Evolutionary conservation across 805 yeast species (phyloP), one percentile per base, ranked within the genome.

Genomic region (Candida silvicultrix): DNA sequence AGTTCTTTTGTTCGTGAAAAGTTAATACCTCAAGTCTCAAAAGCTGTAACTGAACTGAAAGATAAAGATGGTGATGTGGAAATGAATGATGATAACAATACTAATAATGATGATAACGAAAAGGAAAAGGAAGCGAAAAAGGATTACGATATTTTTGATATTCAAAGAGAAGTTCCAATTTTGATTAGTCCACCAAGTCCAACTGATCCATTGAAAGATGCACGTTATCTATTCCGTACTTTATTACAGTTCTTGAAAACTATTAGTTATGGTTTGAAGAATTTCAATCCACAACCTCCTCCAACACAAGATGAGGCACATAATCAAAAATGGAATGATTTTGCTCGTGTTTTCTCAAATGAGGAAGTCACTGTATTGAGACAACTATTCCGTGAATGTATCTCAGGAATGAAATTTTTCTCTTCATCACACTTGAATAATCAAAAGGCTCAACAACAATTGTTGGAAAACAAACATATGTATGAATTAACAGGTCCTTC

Each of bases 191-290:
- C 78, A 34, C 72, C 66, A 3, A 59, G 74, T 0, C 67, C 65
- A 11, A 68, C 72, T 19, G 92, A 86, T 52, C 87, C 90, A 14
- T 69, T 88, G 44, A 89, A 89, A 56, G 97, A 90, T 60, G 92
- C 97, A 1, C 78, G 95, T 39, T 87, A 86, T 56, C 68, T 94
- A 28, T 89, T 89, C 75, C 79, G 92, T 52, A 89, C 96, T 5
- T 68, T 95, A 45, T 79, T 94, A 83, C 85, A 90, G 5, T 94
- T 94, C 60, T 70, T 94, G 57, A 89, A 90, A 61, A 87, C 97
- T 0, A 85, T 89, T 38, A 85, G 92, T 57, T 87, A 83, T 64
- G 96, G 96, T 4, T 70, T 95, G 53, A 89, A 89, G 60, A 81
- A 82, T 44, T 89, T 96, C 61, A 92, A 90, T 59, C 95, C 97